Evolutionary conservation across 2,329 filamentous ascomycete genomes (phyloP), one percentile per base, ranked within the genome.

Genomic region (Paracoccidioides brasiliensis): DNA sequence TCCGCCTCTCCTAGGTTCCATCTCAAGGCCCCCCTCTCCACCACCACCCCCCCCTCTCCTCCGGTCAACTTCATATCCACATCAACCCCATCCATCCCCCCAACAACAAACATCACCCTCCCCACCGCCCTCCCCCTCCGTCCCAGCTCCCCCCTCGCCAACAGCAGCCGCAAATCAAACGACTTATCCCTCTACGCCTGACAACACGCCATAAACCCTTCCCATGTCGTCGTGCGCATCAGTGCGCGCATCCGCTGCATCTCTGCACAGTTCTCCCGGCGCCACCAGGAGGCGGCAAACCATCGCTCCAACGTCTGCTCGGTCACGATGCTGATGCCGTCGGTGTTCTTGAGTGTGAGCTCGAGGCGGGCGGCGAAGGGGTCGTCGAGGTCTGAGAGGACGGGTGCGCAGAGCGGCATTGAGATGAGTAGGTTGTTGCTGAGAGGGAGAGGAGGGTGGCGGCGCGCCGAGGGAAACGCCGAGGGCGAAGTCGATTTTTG

Each of bases 401-500:
- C 57, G 1, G 73, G 72, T 0, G 72, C 74, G 14, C 64, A 64
- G 1, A 69, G 61, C 52, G 74, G 71, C 52, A 57, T 73, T 71
- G 62, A 74, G 35, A 73, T 63, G 32, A 71, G 63, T 5, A 76
- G 65, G 46, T 68, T 73, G 70, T 54, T 4, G 66, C 64, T 0
- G 66, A 65, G 58, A 75, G 76, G 55, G 67, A 67, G 51, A 75
- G 61, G 22, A 70, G 70, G 0, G 66, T 70, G 0, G 71, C 66
- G 6, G 70, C 74, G 70, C 74, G 28, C 74, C 74, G 71, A 76
- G 74, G 9, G 73, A 76, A 0, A 76, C 72, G 1, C 74, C 74
- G 6, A 76, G 63, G 74, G 73, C 76, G 3, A 69, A 67, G 54
- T 60, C 44, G 15, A 60, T 15, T 32, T 52, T 65, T 5, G 59